Conservation (phyloP, 176 grass and related monocot genomes). For the Avena atlantica region DNA sequence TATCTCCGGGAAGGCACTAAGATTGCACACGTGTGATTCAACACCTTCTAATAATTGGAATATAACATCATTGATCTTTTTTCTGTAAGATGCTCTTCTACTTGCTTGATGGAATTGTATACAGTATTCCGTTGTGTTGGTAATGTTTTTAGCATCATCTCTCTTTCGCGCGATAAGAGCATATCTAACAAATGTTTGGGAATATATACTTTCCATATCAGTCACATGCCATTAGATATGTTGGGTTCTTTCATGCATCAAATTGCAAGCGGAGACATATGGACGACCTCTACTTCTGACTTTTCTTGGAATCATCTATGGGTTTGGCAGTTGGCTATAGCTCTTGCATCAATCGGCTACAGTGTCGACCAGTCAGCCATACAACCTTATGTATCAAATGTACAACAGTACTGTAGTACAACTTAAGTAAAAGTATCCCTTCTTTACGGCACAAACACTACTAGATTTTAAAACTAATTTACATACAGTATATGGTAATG, state of each 20-base stretch:
- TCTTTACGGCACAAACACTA: not conserved
- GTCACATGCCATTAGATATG: conserved; percentile 10
- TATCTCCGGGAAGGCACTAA: conserved; percentile 9
- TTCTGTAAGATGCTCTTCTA: conserved; percentile 47
- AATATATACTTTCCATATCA: conserved; percentile 38
- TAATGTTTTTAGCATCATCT: conserved; percentile 9
- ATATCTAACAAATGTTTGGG: conserved; percentile 16
- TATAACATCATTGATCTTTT: conserved; percentile 10
- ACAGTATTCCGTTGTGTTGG: conserved; percentile 2
- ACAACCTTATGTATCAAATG: not conserved
- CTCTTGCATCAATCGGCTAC: not conserved
- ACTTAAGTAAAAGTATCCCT: not conserved
- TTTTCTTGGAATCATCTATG: not conserved
- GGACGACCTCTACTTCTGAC: not conserved
- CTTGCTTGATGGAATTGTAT: conserved; percentile 43
- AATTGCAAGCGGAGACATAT: not conserved
- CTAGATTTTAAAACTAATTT: not conserved
- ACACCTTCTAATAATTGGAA: conserved; percentile 24
- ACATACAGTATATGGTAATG: not conserved
- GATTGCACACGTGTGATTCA: conserved; percentile 37
- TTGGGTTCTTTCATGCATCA: conserved; percentile 20
- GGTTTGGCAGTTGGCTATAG: not conserved
- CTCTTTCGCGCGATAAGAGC: not conserved
- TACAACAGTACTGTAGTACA: not conserved
- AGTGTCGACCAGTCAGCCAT: not conserved